Evolutionary conservation across 345 rosid genomes (phyloP), one percentile per base, ranked within the genome.

Genomic region (Syzygium aromaticum): DNA sequence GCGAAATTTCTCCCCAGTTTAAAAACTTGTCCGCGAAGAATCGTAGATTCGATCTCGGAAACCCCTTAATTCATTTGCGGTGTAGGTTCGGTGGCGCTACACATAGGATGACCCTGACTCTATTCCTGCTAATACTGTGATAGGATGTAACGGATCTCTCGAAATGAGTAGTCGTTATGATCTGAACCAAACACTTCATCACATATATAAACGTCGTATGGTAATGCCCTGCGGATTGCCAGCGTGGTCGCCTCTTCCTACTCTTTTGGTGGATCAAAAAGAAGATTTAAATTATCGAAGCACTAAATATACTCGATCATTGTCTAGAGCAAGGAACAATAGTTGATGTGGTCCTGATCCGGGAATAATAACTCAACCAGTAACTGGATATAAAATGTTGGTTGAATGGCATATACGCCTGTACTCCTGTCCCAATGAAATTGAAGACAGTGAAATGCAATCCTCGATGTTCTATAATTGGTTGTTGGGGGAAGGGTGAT

Each of bases 111-210:
- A 33, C 0, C 4, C 0, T 0, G 1, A 17, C 7, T 73, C 11
- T 8, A 33, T 1, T 67, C 0, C 0, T 7, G 38, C 0, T 8
- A 33, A 5, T 0, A 8, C 0, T 5, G 0, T 16, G 23, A 3
- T 43, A 43, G 7, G 6, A 43, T 43, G 46, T 43, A 67, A 67
- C 0, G 3, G 7, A 67, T 33, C 5, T 30, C 0, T 33, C 0
- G 1, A 0, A n/a, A 61, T 27, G 2, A n/a, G 33, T 14, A 1
- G 0, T 67, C 0, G 2, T 16, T 2, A 1, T 30, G 40, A 10
- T 11, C 38, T 43, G 17, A 33, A 33, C 8, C 77, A 28, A 7
- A 15, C 8, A 1, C 15, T 64, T 15, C 30, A 25, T 57, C 1
- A 1, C 11, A 11, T 10, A 14, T 25, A 57, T 5, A 57, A 57